Percentiles rank a stretch among this genome's conserved stretches.
Evolutionary conservation across 352 stramenopile species (phyloP).

Genomic region (Plasmopara viticola): DNA sequence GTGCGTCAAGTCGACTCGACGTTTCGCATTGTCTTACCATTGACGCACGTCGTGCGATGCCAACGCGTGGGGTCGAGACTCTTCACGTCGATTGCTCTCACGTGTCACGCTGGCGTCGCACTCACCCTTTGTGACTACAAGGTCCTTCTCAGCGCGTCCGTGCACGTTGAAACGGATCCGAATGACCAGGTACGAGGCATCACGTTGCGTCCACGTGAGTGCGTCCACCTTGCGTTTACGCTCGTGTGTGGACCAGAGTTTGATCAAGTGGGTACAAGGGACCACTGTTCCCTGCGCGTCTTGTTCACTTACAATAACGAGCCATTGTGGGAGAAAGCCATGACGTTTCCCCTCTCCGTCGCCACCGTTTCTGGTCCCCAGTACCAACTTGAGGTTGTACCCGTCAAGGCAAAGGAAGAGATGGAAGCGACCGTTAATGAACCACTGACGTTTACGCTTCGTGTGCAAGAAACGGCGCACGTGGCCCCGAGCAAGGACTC

Average conservation of each 20-base stretch:
- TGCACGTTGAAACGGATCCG: slow-evolving; percentile 16
- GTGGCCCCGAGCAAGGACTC: slow-evolving; percentile 1
- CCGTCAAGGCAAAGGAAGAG: slow-evolving; percentile 11
- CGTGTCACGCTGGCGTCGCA: slow-evolving; percentile 27
- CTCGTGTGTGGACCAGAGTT: slow-evolving; percentile 16
- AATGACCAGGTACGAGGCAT: slow-evolving; percentile 29
- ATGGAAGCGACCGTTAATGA: slow-evolving; percentile 27
- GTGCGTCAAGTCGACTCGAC: slow-evolving; percentile 23
- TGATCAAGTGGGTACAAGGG: background rate
- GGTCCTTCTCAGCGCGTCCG: slow-evolving; percentile 1
- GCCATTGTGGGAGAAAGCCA: slow-evolving; percentile 12
- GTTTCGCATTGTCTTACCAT: slow-evolving; percentile 29
- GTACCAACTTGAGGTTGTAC: slow-evolving; percentile 38
- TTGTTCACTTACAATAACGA: background rate
- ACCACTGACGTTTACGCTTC: slow-evolving; percentile 42
- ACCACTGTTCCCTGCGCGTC: background rate
- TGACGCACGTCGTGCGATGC: slow-evolving; percentile 31
- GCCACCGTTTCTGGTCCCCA: slow-evolving; percentile 18
- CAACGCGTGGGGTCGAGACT: slow-evolving; percentile 28
- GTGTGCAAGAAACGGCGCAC: slow-evolving; percentile 25
- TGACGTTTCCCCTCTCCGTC: slow-evolving; percentile 27
- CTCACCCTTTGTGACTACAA: slow-evolving; percentile 32
- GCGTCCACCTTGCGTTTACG: slow-evolving; percentile 37
- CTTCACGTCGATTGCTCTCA: slow-evolving; percentile 30
- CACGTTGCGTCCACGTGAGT: slow-evolving; percentile 26